Percentiles rank a stretch among this genome's conserved stretches.
phyloP scores from a whole-genome alignment of 192 early-diverging fungal genomes.

The Coemansia sp. region DNA sequence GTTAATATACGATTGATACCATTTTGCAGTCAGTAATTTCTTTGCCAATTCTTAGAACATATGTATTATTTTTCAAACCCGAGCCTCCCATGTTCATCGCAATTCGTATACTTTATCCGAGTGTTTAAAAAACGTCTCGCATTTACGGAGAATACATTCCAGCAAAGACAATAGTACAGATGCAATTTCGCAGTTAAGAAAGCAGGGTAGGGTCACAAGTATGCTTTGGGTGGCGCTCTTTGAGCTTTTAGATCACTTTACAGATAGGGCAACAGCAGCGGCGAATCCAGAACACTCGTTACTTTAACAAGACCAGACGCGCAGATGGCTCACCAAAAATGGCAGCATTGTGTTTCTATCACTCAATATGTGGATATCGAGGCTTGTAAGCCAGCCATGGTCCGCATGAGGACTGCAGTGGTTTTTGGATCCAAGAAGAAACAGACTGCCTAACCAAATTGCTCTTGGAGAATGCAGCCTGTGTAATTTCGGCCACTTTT shows the following conservation, averaged over 20 bases:
- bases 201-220: no score
- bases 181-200: no score
- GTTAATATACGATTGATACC: no score
- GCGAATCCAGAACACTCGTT: not conserved
- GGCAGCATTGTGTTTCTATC: no score
- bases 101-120: no score
- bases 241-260: not conserved
- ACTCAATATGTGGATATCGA: not conserved
- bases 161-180: no score
- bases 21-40: no score
- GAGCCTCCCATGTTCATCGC: no score
- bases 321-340: not conserved
- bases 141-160: no score
- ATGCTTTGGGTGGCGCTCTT: not conserved
- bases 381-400: not conserved
- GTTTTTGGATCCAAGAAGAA: constrained; percentile 1
- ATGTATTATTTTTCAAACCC: no score
- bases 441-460: not conserved
- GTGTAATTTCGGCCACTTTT: not conserved
- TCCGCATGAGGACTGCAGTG: not conserved
- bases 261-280: not conserved
- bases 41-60: no score
- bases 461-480: not conserved
- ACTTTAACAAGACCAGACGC: not conserved
- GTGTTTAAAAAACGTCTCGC: no score